Evolutionary conservation across 2,329 filamentous ascomycete genomes (phyloP), one percentile per base, ranked within the genome.

Genomic region (Sporothrix sp.): DNA sequence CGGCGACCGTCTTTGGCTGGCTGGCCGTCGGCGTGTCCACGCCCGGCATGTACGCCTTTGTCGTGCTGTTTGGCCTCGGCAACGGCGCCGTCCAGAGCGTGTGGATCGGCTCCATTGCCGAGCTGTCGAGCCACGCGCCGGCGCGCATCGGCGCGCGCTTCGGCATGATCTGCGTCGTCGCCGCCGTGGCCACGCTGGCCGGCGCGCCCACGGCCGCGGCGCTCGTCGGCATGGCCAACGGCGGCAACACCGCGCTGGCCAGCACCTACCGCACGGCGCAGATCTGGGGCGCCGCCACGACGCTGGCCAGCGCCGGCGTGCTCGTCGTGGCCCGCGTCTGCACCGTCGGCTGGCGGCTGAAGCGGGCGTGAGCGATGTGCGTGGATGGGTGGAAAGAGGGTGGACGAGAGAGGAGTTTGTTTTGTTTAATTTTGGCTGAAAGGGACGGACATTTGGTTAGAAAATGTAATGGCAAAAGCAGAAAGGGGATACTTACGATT

Each of bases 1-100:
- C 69, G 1, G 60, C 74, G 13, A 48, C 49, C 7, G 32, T 58
- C 11, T 50, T 58, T 21, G 44, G 37, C 48, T 84, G 81, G 81
- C 70, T 72, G 2, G 72, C 68, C 0, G 75, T 83, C 2, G 58
- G 54, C n/a, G 62, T 59, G 10, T 57, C 56, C 4, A 57, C 57
- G 3, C 53, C 60, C 3, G 66, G 64, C 52, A 70, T 72, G 65
- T 72, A 71, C 54, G 57, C 62, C 33, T 75, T 73, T 58, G 65
- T 65, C 33, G 65, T 66, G 28, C 62, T 71, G 40, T 71, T 71
- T 47, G 72, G 72, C 8, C 51, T 74, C n/a, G 60, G 63, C 46
- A 68, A 68, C 48, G 70, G 71, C 30, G 65, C 66, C 7, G 65
- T 64, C 20, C 67, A 71, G 58, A 66, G 66, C 14, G 63, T 65